phyloP scores from a whole-genome alignment of 202 grass and related monocot species.

The Saccharum hybrid region DNA sequence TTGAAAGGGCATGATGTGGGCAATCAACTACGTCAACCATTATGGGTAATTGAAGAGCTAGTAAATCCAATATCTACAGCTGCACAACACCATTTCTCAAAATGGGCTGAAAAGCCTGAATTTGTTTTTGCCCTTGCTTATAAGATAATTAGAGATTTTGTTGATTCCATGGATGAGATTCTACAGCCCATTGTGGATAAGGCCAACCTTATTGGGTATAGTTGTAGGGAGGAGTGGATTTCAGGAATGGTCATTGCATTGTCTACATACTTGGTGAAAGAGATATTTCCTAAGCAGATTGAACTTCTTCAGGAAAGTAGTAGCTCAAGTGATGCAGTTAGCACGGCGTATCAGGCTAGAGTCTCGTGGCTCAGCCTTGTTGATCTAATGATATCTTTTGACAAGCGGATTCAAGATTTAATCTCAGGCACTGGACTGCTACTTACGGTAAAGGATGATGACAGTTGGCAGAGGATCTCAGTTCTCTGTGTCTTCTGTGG shows the following conservation, averaged over 20 bases:
- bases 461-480: conserved; percentile 76
- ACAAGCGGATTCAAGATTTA: conserved; percentile 80
- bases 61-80: conserved; percentile 78
- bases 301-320: conserved; percentile 72
- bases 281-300: conserved; percentile 81
- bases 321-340: conserved; percentile 40
- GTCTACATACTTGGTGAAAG: conserved; percentile 82
- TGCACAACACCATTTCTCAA: conserved; percentile 75
- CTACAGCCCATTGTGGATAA: conserved; percentile 93
- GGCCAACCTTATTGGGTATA: conserved; percentile 89
- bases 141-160: conserved; percentile 86
- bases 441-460: conserved; percentile 75
- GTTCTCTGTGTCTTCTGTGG: conserved; percentile 83
- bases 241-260: conserved; percentile 72
- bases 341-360: conserved; percentile 45
- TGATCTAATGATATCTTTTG: conserved; percentile 95
- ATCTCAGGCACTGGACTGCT: conserved; percentile 64
- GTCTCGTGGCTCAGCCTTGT: conserved; percentile 85
- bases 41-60: conserved; percentile 96
- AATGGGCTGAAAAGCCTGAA: conserved; percentile 88
- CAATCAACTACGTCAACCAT: conserved; percentile 63
- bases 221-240: conserved; percentile 98
- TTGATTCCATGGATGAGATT: conserved; percentile 91
- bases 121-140: conserved; percentile 96
- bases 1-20: conserved; percentile 66